Conservation (phyloP, 768 basidiomycete species). For the Coprinopsis sp. region DNA sequence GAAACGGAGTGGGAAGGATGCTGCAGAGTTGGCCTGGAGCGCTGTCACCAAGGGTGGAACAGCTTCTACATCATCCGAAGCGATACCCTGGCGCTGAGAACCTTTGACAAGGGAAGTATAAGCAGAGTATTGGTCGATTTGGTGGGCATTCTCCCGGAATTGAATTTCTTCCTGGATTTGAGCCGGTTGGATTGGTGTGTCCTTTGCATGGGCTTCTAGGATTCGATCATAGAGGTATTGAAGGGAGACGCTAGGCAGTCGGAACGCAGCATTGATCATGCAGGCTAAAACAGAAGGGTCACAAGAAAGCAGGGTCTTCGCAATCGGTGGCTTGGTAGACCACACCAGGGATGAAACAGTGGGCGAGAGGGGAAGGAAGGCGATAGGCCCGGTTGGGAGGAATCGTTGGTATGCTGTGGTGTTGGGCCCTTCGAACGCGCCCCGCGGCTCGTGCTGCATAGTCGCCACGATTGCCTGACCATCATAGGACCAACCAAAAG, state of each 20-base stretch:
- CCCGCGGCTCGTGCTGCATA: constrained; percentile 65
- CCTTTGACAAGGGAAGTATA: constrained; percentile 45
- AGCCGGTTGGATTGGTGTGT: constrained; percentile 40
- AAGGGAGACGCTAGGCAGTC: constrained; percentile 71
- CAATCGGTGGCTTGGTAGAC: constrained; percentile 80
- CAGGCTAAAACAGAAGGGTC: constrained; percentile 57
- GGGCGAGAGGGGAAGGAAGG: constrained; percentile 84
- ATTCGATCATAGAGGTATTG: constrained; percentile 61
- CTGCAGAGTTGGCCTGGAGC: constrained; percentile 68
- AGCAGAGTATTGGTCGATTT: constrained; percentile 57
- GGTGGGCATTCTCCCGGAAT: constrained; percentile 73
- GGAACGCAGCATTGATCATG: constrained; percentile 91
- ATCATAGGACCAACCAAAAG: constrained; percentile 90
- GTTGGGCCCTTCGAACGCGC: constrained; percentile 58
- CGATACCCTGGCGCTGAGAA: constrained; percentile 40
- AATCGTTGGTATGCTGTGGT: constrained; percentile 91
- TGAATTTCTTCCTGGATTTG: constrained; percentile 58
- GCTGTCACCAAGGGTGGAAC: constrained; percentile 73
- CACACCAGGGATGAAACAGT: constrained; percentile 87
- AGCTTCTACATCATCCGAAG: constrained; percentile 53
- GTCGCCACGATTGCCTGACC: constrained; percentile 90
- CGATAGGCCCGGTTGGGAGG: constrained; percentile 91
- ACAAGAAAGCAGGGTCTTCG: constrained; percentile 62
- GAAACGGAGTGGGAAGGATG: constrained; percentile 87
- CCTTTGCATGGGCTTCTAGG: constrained; percentile 45